Conservation (phyloP, 148 eudicot genomes). For the Camellia lanceoleosa region DNA sequence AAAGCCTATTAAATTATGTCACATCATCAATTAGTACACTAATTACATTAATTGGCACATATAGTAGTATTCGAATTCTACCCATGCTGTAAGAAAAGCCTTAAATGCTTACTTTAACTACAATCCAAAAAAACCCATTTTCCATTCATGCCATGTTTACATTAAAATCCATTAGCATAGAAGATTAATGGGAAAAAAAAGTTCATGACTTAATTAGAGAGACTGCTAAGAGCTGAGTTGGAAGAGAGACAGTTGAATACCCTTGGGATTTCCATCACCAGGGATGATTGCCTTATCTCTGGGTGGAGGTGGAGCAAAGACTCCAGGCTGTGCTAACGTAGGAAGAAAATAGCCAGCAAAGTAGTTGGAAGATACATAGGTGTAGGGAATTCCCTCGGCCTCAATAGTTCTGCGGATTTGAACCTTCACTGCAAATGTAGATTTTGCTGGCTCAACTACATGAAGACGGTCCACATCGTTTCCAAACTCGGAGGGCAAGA, state of each 20-base stretch:
- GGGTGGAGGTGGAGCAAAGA: conserved; percentile 7
- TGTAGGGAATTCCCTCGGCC: conserved; percentile 12
- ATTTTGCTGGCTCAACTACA: conserved; percentile 13
- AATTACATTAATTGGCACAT: too few relatives aligned
- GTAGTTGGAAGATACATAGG: conserved; percentile 11
- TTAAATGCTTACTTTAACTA: too few relatives aligned
- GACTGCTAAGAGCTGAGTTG: too few relatives aligned
- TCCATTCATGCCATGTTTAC: too few relatives aligned
- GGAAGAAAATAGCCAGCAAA: conserved; percentile 12
- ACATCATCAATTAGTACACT: too few relatives aligned
- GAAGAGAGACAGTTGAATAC: neutral
- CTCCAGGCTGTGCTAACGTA: neutral
- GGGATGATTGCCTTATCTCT: conserved; percentile 10
- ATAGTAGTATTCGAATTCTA: too few relatives aligned
- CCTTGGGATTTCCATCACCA: conserved; percentile 14
- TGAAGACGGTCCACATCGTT: conserved; percentile 13
- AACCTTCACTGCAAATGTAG: neutral
- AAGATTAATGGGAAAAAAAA: neutral
- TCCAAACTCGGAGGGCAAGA: conserved; percentile 16
- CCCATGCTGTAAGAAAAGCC: too few relatives aligned
- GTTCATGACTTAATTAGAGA: neutral
- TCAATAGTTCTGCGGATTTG: conserved; percentile 8
- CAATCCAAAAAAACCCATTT: too few relatives aligned
- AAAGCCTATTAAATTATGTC: too few relatives aligned
- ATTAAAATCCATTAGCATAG: neutral